phyloP scores from a whole-genome alignment of 2,329 filamentous ascomycete species.

The Alternaria ethzedia region DNA sequence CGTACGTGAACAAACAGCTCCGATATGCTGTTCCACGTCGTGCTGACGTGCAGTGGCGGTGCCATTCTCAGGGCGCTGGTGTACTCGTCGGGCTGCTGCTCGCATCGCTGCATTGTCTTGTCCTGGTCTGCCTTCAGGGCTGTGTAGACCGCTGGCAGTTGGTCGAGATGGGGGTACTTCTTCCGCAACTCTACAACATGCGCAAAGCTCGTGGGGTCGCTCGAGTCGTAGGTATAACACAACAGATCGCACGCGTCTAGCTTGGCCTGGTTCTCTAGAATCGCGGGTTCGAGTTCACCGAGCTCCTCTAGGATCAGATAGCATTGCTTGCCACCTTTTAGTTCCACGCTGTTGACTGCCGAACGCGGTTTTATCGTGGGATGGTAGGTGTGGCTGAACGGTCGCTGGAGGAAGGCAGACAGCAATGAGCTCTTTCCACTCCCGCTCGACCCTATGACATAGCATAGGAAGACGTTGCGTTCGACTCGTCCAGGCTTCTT shows the following conservation, averaged over 20 bases:
- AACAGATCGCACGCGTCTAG: slow-evolving; percentile 92
- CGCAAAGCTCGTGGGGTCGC: slow-evolving; percentile 92
- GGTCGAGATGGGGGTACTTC: slow-evolving; percentile 81
- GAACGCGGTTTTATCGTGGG: slow-evolving; percentile 94
- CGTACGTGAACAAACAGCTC: slow-evolving; percentile 82
- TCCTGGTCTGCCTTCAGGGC: slow-evolving; percentile 95
- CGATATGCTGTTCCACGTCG: slow-evolving; percentile 90
- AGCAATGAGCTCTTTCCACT: slow-evolving; percentile 92
- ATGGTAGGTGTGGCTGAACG: slow-evolving; percentile 82
- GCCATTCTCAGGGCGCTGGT: slow-evolving; percentile 85
- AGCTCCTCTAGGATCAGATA: slow-evolving; percentile 96
- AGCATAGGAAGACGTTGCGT: slow-evolving; percentile 92
- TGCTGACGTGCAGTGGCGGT: slow-evolving; percentile 90
- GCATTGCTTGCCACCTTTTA: slow-evolving; percentile 94
- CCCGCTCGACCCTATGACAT: slow-evolving; percentile 82
- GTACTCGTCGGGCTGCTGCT: slow-evolving; percentile 88
- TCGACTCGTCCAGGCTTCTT: slow-evolving; percentile 84
- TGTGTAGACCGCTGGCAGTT: slow-evolving; percentile 89
- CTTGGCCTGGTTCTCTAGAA: slow-evolving; percentile 89
- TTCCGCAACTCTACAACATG: slow-evolving; percentile 84
- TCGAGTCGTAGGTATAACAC: slow-evolving; percentile 96
- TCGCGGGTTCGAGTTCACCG: slow-evolving; percentile 91
- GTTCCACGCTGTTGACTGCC: slow-evolving; percentile 94
- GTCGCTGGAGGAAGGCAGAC: slow-evolving; percentile 87
- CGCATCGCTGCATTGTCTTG: slow-evolving; percentile 93